Evolutionary conservation across 352 stramenopile genomes (phyloP).

Genomic region (Thraustochytrium striatum): DNA sequence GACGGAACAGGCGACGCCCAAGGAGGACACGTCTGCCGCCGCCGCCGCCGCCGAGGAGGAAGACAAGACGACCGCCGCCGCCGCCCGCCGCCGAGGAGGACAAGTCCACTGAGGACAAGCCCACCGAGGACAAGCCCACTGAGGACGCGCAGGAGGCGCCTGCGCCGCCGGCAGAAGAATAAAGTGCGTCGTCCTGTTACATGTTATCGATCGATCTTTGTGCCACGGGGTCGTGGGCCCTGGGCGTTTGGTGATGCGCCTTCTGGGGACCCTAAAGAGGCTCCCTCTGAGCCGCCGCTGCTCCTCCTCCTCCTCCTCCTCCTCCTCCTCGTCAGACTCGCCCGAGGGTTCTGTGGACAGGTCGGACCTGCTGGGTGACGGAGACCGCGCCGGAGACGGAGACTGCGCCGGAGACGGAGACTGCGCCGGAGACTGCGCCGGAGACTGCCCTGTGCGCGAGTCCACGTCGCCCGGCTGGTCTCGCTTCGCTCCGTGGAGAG

Average conservation of each 20-base stretch:
- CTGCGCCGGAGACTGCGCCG: neutral
- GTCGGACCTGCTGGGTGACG: neutral
- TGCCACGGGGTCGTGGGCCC: neutral
- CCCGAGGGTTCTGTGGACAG: neutral
- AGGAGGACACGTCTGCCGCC: too few relatives aligned
- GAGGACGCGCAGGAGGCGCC: neutral
- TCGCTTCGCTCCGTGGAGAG: neutral
- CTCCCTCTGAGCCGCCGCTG: too few relatives aligned
- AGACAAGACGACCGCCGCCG: neutral
- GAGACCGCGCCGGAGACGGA: too few relatives aligned
- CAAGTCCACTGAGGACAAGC: too few relatives aligned
- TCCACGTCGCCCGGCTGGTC: neutral
- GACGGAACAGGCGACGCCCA: too few relatives aligned
- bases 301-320: conserved; percentile 1
- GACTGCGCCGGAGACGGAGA: too few relatives aligned
- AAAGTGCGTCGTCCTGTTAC: neutral
- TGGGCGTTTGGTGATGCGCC: neutral
- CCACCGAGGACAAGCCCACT: neutral
- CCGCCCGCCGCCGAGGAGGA: too few relatives aligned
- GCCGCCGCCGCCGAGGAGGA: conserved; percentile 41
- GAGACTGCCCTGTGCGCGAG: neutral
- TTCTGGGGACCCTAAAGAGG: neutral
- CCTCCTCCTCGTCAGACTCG: neutral
- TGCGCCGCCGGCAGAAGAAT: neutral
- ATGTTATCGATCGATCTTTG: neutral